Evolutionary conservation across 225 moss, liverwort and hornwort genomes (phyloP).

Genomic region (Straminergon stramineum): DNA sequence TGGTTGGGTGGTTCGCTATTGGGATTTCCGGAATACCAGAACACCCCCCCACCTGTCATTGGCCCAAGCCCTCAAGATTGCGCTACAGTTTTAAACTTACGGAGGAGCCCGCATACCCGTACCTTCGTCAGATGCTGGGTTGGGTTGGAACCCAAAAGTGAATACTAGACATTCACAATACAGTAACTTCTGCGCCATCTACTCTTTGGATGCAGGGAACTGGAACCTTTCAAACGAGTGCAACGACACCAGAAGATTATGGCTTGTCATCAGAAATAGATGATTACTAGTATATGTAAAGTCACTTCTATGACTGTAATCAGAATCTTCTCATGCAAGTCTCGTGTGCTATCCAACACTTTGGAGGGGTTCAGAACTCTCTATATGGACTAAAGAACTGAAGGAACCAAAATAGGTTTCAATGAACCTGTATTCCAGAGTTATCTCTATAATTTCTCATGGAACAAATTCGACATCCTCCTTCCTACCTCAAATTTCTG

Average conservation of each 20-base stretch:
- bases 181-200: background rate
- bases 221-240: background rate
- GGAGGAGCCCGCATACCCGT: background rate
- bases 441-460: background rate
- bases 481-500: background rate
- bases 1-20: no score
- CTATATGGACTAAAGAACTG: background rate
- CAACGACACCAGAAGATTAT: background rate
- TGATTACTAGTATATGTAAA: background rate
- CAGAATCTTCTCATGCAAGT: background rate
- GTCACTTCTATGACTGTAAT: background rate
- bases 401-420: background rate
- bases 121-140: no score
- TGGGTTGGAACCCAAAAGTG: background rate
- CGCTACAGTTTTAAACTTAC: background rate
- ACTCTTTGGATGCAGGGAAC: background rate
- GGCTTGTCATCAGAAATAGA: background rate
- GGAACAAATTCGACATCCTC: background rate
- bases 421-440: background rate
- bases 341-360: no score
- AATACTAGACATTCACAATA: no score
- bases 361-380: background rate
- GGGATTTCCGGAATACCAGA: background rate
- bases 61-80: background rate
- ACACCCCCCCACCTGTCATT: background rate